Conservation (phyloP, 371 early-diverging fungal genomes). For the Syncephalis plumigaleata region DNA sequence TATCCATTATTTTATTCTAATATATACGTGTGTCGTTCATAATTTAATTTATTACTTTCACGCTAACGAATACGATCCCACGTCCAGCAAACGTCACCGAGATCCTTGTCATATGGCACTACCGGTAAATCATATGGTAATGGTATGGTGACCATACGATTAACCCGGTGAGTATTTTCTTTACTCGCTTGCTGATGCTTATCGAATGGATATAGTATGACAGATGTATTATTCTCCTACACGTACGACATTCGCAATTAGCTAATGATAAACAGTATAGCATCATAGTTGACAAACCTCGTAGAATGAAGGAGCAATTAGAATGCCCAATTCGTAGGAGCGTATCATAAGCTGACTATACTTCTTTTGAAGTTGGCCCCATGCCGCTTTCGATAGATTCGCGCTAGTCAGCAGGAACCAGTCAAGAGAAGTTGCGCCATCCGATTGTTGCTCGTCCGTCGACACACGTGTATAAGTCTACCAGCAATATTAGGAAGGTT, state of each 20-base stretch:
- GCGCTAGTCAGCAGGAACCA: conserved; percentile 34
- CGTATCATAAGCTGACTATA: conserved; percentile 24
- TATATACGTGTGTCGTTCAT: no score
- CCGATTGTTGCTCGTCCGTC: conserved; percentile 14
- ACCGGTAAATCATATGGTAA: conserved; percentile 41
- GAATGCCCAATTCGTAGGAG: conserved; percentile 38
- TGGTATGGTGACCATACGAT: conserved; percentile 16
- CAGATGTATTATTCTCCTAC: not conserved
- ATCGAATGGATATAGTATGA: not conserved
- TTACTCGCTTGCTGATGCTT: no score
- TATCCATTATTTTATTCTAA: no score
- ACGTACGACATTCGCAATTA: not conserved
- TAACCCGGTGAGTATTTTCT: no score
- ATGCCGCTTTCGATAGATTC: conserved; percentile 26
- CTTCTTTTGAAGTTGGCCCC: conserved; percentile 24
- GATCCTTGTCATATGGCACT: conserved; percentile 14
- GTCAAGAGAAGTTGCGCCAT: conserved; percentile 16
- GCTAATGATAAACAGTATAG: no score
- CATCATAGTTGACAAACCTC: conserved; percentile 12
- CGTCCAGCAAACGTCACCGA: conserved; percentile 10
- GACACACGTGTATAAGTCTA: conserved; percentile 14
- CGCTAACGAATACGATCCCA: not conserved
- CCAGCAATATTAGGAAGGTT: no score
- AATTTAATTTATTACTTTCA: no score
- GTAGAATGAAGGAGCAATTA: conserved; percentile 23